Evolutionary conservation across 2,329 filamentous ascomycete species (phyloP), one percentile per base, ranked within the genome.

Genomic region (Claviceps sp.): DNA sequence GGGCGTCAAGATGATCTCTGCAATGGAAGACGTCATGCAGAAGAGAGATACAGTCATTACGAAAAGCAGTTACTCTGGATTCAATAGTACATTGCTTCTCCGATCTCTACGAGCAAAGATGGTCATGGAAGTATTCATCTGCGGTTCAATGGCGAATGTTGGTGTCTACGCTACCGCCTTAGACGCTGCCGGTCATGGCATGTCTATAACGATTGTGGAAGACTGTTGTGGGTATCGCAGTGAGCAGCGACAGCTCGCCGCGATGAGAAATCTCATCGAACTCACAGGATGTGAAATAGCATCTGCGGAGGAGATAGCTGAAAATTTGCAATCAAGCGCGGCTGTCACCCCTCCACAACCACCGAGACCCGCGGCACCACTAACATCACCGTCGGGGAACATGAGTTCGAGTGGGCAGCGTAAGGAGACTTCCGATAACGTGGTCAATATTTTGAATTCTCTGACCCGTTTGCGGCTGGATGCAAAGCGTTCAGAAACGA

Each of bases 81-180:
- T 97, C 62, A 79, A 82, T 50, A 80, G 79, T 8, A 87, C 84
- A 0, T 77, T 79, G 47, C 73, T 97, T 16, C 75, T 97, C 7
- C 75, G 85, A 48, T 75, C 81, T n/a, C 70, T 97, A 45, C 80
- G 90, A n/a, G 82, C 82, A n/a, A 86, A 83, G 56, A 83, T 96
- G 58, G 81, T 95, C 53, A 95, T 89, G 2, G 86, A 96, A 60
- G 72, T 98, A 13, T 96, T 86, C 66, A 79, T 97, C 23, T 94
- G 87, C 61, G 93, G 93, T 22, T 85, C 86, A 45, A 76, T 95
- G 47, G 87, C 85, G 44, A 96, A 97, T 61, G 73, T 94, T 38
- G 90, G 89, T 36, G 83, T 97, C 46, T 89, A 93, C 63, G 91
- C 93, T 7, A 96, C 91, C 1, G 89, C 89, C 3, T 75, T 95